These are phyloP conservation scores for Schwanniomyces vanrijiae DNA, from an alignment of 805 yeast genomes.

Conservation along the genomic window DNA sequence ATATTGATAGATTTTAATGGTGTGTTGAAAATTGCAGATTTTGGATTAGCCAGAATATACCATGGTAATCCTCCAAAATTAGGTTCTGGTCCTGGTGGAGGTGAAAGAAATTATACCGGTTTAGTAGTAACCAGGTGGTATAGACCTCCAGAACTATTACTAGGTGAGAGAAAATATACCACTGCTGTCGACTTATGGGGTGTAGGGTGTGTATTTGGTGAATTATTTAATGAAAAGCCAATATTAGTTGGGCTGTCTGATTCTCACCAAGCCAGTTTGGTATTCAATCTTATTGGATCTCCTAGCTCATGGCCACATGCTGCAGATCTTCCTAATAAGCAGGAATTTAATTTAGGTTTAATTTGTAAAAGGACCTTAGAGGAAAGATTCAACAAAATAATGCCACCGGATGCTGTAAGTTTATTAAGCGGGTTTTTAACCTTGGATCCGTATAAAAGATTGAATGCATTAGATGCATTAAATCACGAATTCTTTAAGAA, in stretches of 20 bases:
- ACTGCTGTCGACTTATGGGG: constrained; percentile 99
- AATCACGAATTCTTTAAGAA: constrained; percentile 65
- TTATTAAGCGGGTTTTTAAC: constrained; percentile 62
- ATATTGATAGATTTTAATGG: constrained; percentile 79
- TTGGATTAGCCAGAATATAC: constrained; percentile 84
- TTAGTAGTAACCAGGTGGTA: constrained; percentile 96
- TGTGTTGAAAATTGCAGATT: constrained; percentile 86
- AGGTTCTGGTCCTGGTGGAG: constrained; percentile 58
- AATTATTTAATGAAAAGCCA: constrained; percentile 78
- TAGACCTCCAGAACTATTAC: constrained; percentile 88
- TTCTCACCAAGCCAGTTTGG: constrained; percentile 79
- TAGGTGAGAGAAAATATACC: constrained; percentile 84
- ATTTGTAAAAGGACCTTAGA: constrained; percentile 48
- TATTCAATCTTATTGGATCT: constrained; percentile 80
- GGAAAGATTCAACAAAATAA: constrained; percentile 42
- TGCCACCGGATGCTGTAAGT: constrained; percentile 50
- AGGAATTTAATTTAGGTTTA: constrained; percentile 46
- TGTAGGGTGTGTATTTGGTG: constrained; percentile 93
- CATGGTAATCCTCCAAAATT: constrained; percentile 59
- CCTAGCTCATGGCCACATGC: constrained; percentile 72
- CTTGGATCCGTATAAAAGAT: constrained; percentile 70
- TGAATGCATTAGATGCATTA: constrained; percentile 78
- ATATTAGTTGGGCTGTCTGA: constrained; percentile 85
- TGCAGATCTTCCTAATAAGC: constrained; percentile 53
- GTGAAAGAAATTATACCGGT: constrained; percentile 52